These are phyloP conservation scores for Digitaria exilis DNA, from an alignment of 202 grass and related monocot genomes.

Conservation along the genomic window DNA sequence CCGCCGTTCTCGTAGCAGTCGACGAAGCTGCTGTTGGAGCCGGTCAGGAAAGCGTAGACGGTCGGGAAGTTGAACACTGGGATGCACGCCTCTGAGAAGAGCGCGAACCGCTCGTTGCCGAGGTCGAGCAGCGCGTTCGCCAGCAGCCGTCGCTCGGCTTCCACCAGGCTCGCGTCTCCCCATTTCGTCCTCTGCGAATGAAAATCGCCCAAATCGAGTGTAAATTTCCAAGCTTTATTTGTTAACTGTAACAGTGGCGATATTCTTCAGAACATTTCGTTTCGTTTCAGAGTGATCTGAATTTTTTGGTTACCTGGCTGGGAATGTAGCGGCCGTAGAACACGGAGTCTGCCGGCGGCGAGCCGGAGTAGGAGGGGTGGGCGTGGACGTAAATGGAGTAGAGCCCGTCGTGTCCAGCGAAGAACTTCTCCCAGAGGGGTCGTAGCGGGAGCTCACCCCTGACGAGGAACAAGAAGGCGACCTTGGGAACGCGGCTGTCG, in stretches of 20 bases:
- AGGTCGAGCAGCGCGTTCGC: slow-evolving; percentile 74
- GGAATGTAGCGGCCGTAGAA: slow-evolving; percentile 62
- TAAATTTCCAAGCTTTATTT: background rate
- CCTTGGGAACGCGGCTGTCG: slow-evolving; percentile 42
- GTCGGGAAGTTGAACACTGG: slow-evolving; percentile 55
- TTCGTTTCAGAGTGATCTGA: background rate
- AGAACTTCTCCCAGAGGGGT: slow-evolving; percentile 55
- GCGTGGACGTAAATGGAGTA: slow-evolving; percentile 59
- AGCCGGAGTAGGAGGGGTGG: slow-evolving; percentile 38
- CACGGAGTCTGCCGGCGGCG: slow-evolving; percentile 38
- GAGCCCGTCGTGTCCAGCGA: slow-evolving; percentile 38
- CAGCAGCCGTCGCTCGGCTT: slow-evolving; percentile 78
- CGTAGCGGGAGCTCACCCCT: slow-evolving; percentile 38
- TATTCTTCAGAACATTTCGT: background rate
- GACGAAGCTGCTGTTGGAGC: slow-evolving; percentile 60
- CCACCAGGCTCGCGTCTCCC: slow-evolving; percentile 68
- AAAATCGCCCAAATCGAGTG: background rate
- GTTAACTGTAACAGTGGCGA: background rate
- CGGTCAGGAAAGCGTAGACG: slow-evolving; percentile 58
- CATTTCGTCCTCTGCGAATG: slow-evolving; percentile 52
- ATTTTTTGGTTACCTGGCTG: slow-evolving; percentile 33
- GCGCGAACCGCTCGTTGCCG: slow-evolving; percentile 71
- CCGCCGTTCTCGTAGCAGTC: slow-evolving; percentile 51
- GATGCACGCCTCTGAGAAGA: slow-evolving; percentile 81
- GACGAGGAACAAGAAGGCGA: slow-evolving; percentile 57